Evolutionary conservation across 768 basidiomycete genomes (phyloP), one percentile per base, ranked within the genome.

Genomic region (Boletellus ananas): DNA sequence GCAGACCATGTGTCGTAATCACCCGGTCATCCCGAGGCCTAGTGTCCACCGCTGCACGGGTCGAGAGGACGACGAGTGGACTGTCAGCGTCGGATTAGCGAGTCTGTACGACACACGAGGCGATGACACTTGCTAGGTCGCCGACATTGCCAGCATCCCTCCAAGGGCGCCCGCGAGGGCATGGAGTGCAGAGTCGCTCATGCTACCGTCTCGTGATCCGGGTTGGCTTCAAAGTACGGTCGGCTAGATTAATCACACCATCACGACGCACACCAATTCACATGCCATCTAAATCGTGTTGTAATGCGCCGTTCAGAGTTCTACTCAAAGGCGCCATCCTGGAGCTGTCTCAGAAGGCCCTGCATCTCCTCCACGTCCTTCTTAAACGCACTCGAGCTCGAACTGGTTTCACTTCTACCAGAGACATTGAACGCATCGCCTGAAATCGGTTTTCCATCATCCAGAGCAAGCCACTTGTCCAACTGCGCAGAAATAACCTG

Each of bases 51-150:
- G 94, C 95, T 3, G 93, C 91, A 43, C 94, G 81, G 2, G 95
- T 98, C 8, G 91, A 94, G 36, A 98, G 71, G 65, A 93, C 88
- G 52, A 96, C 84, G 33, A 99, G 78, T 7, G 96, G 96, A 63
- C 93, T 96, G 50, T 38, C 16, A 16, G 34, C 36, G 37, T 50
- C 33, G 35, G 35, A 43, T 54, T 33, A 60, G 47, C 37, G 34
- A 52, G 29, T 34, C 35, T 0, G 36, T 6, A 31, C 13, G 18
- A 20, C 3, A n/a, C 12, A 34, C 36, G 21, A 33, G 7, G 47
- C 41, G 38, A 20, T 17, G 31, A 54, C 44, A 66, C 85, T 69
- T 57, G 87, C 93, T 91, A 91, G 47, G 89, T 93, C 33, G 77
- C 83, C n/a, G 81, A 79, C 94, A 98, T 96, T 20, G 95, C 92